Percentiles rank a stretch among this genome's conserved stretches.
Conservation (phyloP, 73 alveolate species). For the Tetrahymena elliotti region DNA sequence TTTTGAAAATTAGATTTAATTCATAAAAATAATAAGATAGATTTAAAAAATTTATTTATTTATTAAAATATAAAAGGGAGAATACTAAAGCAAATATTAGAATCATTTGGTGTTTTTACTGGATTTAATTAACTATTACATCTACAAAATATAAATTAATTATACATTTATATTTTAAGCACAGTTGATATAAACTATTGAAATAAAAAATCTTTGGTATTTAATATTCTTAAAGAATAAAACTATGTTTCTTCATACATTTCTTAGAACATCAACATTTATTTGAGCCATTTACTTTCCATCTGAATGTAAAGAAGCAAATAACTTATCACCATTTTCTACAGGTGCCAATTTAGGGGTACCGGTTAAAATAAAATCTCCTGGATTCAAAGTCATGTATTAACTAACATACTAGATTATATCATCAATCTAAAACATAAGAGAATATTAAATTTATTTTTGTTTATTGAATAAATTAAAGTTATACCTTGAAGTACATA, state of each 20-base stretch:
- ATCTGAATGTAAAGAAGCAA: background rate
- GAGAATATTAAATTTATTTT: background rate
- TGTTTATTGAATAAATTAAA: background rate
- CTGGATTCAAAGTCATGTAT: slow-evolving; percentile 63
- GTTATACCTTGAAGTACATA: slow-evolving; percentile 46
- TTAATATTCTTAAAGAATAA: background rate
- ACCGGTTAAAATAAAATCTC: slow-evolving; percentile 77
- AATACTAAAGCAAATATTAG: too few species aligned
- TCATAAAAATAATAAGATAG: too few species aligned
- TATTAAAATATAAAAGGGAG: too few species aligned
- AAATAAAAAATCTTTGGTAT: too few species aligned
- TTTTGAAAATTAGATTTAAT: too few species aligned
- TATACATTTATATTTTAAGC: too few species aligned
- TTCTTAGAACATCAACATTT: background rate
- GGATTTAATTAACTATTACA: too few species aligned
- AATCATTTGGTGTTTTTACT: too few species aligned
- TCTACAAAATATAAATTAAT: too few species aligned
- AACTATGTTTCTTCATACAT: background rate
- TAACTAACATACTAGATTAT: slow-evolving; percentile 38
- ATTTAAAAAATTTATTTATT: too few species aligned
- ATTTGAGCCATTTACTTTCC: background rate
- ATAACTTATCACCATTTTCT: slow-evolving; percentile 41
- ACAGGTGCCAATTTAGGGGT: slow-evolving; percentile 82
- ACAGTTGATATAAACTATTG: too few species aligned
- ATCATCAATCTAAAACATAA: slow-evolving; percentile 14